A percentile compares a stretch with the other conserved stretches of the same genome.
Evolutionary conservation across 2,329 filamentous ascomycete genomes (phyloP).

Genomic region (Nemania serpens): DNA sequence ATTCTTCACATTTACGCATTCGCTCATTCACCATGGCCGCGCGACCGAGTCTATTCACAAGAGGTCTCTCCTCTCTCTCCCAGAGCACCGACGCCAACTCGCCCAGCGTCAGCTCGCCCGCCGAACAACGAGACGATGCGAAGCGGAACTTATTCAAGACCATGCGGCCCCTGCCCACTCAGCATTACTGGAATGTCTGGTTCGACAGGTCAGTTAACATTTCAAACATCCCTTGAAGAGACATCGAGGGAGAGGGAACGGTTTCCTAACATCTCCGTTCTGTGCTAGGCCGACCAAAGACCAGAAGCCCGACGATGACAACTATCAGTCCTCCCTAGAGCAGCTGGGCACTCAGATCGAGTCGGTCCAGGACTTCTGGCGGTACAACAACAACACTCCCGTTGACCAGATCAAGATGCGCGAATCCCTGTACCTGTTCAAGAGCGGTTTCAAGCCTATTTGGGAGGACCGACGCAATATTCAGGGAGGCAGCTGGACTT

Average conservation of each 20-base stretch:
- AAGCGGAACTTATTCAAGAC: slow-evolving; percentile 83
- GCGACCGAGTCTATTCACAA: slow-evolving; percentile 64
- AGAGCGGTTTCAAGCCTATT: slow-evolving; percentile 74
- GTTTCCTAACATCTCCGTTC: neutral
- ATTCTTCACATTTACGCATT: too few species aligned
- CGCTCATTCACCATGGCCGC: slow-evolving; percentile 53
- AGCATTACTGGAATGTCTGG: slow-evolving; percentile 79
- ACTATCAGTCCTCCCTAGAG: slow-evolving; percentile 62
- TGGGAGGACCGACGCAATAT: slow-evolving; percentile 89
- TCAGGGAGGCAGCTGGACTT: slow-evolving; percentile 88
- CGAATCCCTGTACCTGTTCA: slow-evolving; percentile 80
- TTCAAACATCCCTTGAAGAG: neutral
- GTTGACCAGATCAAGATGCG: slow-evolving; percentile 76
- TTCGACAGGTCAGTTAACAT: slow-evolving; percentile 59
- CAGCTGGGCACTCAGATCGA: slow-evolving; percentile 70
- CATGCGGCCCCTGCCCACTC: slow-evolving; percentile 73
- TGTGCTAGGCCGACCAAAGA: slow-evolving; percentile 50
- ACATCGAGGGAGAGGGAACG: neutral
- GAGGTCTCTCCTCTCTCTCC: slow-evolving; percentile 65
- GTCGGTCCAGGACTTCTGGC: slow-evolving; percentile 84
- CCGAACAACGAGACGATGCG: slow-evolving; percentile 74
- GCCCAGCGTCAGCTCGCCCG: slow-evolving; percentile 67
- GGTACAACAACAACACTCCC: slow-evolving; percentile 80
- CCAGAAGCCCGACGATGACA: slow-evolving; percentile 47
- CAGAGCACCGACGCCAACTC: slow-evolving; percentile 64